Conservation (phyloP, 2,329 filamentous ascomycete species). For the Trichoderma oligosporum region DNA sequence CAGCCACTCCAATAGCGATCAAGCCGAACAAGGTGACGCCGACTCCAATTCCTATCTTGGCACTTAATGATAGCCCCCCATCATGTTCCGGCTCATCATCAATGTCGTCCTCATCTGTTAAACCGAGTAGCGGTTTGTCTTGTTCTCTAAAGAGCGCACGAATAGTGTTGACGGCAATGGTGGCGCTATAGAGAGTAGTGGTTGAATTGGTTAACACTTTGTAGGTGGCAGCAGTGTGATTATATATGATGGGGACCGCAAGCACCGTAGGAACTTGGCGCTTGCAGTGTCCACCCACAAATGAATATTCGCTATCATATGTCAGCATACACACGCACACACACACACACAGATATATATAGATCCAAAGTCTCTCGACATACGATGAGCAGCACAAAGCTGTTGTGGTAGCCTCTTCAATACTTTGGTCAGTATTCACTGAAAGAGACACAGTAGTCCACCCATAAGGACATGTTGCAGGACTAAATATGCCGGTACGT, state of each 20-base stretch:
- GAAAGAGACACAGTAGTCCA: constrained; percentile 39
- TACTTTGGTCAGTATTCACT: constrained; percentile 29
- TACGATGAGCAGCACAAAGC: constrained; percentile 42
- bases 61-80: constrained; percentile 29
- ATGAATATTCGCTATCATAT: constrained; percentile 32
- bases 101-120: constrained; percentile 34
- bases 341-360: neutral
- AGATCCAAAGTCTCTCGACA: constrained; percentile 19
- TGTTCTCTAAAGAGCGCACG: constrained; percentile 37
- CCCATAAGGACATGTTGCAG: constrained; percentile 38
- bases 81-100: constrained; percentile 21
- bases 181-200: constrained; percentile 37
- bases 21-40: constrained; percentile 32
- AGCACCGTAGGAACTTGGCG: constrained; percentile 35
- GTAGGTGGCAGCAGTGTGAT: constrained; percentile 35
- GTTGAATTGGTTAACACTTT: constrained; percentile 34
- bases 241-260: constrained; percentile 37
- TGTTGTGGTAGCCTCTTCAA: constrained; percentile 35
- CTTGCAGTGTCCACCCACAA: constrained; percentile 35
- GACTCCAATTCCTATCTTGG: constrained; percentile 36
- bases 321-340: constrained; percentile 19
- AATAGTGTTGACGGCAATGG: constrained; percentile 37
- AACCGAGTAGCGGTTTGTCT: constrained; percentile 34
- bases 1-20: constrained; percentile 27
- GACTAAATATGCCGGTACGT: constrained; percentile 39